Conservation (phyloP, 805 yeast genomes). For the Yamadazyma akitaensis region DNA sequence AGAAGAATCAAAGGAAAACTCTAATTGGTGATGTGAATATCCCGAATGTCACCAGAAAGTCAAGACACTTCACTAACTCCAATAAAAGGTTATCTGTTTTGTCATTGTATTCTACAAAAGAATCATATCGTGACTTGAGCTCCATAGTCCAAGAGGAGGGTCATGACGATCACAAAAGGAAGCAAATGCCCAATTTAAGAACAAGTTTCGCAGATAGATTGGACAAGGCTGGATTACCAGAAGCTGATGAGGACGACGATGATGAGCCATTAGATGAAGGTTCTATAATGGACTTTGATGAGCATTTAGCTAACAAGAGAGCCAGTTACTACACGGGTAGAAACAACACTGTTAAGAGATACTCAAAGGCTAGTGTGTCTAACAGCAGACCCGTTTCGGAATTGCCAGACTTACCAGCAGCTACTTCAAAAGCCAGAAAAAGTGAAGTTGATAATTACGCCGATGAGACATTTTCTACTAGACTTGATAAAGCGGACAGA, state of each 20-base stretch:
- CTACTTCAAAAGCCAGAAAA: conserved; percentile 1
- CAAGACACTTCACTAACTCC: conserved; percentile 57
- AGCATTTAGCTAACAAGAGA: conserved; percentile 37
- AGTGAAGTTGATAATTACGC: conserved; percentile 7
- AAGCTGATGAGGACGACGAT: conserved; percentile 24
- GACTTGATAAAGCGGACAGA: conserved; percentile 21
- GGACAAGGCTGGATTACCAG: conserved; percentile 33
- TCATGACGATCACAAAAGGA: conserved; percentile 18
- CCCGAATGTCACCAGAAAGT: conserved; percentile 69
- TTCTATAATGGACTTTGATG: conserved; percentile 39
- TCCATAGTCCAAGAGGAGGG: conserved; percentile 26
- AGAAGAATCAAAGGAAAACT: conserved; percentile 33
- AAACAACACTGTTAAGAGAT: conserved; percentile 20
- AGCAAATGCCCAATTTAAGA: conserved; percentile 24
- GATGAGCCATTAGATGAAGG: conserved; percentile 34
- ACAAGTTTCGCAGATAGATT: conserved; percentile 44
- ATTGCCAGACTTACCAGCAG: conserved; percentile 27
- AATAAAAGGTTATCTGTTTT: conserved; percentile 70
- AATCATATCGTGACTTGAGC: conserved; percentile 59
- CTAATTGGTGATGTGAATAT: conserved; percentile 59
- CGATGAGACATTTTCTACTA: conserved; percentile 44
- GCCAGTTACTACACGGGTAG: conserved; percentile 34
- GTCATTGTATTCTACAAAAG: conserved; percentile 66
- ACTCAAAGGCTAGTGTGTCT: conserved; percentile 19
- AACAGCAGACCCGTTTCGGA: conserved; percentile 24